phyloP scores from a whole-genome alignment of 148 eudicot genomes.

The Rhododendron griersonianum region DNA sequence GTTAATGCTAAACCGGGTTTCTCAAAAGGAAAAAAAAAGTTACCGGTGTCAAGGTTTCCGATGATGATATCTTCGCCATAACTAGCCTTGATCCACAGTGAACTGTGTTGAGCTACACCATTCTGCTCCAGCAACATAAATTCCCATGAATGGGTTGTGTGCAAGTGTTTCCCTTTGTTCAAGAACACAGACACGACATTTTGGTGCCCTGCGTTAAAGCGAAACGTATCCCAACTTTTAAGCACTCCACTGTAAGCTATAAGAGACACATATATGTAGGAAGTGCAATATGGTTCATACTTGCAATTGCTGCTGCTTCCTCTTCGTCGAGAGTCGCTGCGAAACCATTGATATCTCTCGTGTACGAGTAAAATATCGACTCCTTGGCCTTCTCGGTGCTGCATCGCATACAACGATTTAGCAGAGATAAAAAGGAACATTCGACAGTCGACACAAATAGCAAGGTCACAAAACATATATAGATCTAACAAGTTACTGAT shows the following conservation, averaged over 20 bases:
- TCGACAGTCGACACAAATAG: background rate
- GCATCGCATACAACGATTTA: background rate
- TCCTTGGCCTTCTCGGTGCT: constrained; percentile 51
- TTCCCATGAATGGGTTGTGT: constrained; percentile 73
- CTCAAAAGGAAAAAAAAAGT: background rate
- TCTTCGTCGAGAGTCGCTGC: constrained; percentile 55
- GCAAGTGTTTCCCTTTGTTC: constrained; percentile 37
- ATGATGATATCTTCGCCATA: constrained; percentile 63
- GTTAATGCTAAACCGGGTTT: background rate
- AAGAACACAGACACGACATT: constrained; percentile 53
- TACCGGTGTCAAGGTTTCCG: constrained; percentile 70
- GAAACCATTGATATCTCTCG: constrained; percentile 55
- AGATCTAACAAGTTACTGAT: background rate
- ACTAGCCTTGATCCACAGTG: constrained; percentile 39
- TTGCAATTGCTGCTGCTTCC: constrained; percentile 46
- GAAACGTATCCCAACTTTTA: background rate
- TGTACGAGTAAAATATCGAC: constrained; percentile 56
- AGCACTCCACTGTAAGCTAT: background rate
- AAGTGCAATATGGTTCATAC: constrained; percentile 22
- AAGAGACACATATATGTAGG: no score
- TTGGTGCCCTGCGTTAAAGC: constrained; percentile 39
- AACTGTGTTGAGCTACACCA: constrained; percentile 13
- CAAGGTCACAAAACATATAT: background rate
- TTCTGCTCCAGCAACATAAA: constrained; percentile 36
- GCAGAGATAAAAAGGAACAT: background rate